Evolutionary conservation across 495 filamentous ascomycete species (phyloP), one percentile per base, ranked within the genome.

Genomic region (Daldinia childiae): DNA sequence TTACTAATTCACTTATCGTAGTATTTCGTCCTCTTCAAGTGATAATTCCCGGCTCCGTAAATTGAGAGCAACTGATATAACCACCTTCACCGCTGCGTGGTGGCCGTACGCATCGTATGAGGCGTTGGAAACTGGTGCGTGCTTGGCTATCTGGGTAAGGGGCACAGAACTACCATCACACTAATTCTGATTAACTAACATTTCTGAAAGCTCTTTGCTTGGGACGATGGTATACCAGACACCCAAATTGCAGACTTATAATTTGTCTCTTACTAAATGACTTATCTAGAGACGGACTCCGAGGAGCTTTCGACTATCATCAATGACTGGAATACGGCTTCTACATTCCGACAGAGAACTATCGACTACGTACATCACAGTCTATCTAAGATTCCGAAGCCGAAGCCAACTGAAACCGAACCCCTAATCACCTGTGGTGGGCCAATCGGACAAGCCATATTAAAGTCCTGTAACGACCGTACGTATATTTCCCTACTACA

Each of bases 21-120:
- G 67, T 9, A 19, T 64, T 2, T 27, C 32, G n/a, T 58, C 58
- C 50, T 51, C 26, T 4, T 26, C 61, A 7, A 43, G 17, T 1
- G 21, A 60, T 32, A 7, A 54, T 9, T 19, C 32, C 15, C 67
- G 67, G 11, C 19, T 60, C 14, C 60, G 55, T 4, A 59, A 17
- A 21, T 26, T 60, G 14, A 27, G 45, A 32, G 36, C 27, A 19
- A 32, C 32, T 2, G 32, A 69, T 30, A 11, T 64, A 34, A 15
- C 60, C 26, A 12, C 64, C 0, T 64, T 64, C 17, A 41, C 38
- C 3, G 67, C 60, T 26, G 54, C 67, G 14, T 69, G 67, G 67
- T 69, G 67, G 67, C 60, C 67, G 19, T 69, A 27, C 27, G 67
- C 67, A 36, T 29, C 67, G 30, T 69, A 64, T n/a, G 61, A 69